Evolutionary conservation across 805 yeast species (phyloP), one percentile per base, ranked within the genome.

Genomic region (Kodamaea kaohsiungensis): DNA sequence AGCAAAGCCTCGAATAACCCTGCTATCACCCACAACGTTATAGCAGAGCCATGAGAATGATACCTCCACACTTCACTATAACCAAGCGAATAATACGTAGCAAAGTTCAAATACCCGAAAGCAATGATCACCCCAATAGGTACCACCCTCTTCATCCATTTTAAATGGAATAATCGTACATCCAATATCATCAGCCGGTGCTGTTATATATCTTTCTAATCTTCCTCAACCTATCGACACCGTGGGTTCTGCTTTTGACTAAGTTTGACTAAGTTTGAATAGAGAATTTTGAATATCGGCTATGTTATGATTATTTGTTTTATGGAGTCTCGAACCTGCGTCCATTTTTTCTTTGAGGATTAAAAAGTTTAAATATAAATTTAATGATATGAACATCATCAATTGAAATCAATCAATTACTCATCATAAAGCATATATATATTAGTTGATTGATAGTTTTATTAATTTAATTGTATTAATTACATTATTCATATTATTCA

Each of bases 101-200:
- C 80, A 71, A 76, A 83, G 43, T 75, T 68, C 17, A 71, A 62
- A 57, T 81, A 82, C 10, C 76, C 78, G 18, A 71, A 49, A 2
- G 70, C 54, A 2, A 67, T 57, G 2, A 72, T 25, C 1, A 74
- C 61, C 1, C 56, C 58, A 2, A 64, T 12, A 1, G 80, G 80
- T 8, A 69, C 67, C 0, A 61, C 37, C 9, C 48, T 52, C 49
- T 65, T 67, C 43, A 53, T 55, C 58, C 59, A 55, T 33, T 45
- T 46, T 15, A 38, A n/a, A 15, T 52, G 54, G 35, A 53, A 52
- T 16, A 55, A 16, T 43, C 53, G 49, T 13, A 49, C 43, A 27
- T 57, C 56, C 27, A 53, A 42, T 18, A 56, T 53, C 59, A 54
- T 56, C n/a, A 9, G 25, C 25, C 6, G 6, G 25, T 3, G 25